phyloP scores from a whole-genome alignment of 257 asterid species.

The Nicotiana otophora region DNA sequence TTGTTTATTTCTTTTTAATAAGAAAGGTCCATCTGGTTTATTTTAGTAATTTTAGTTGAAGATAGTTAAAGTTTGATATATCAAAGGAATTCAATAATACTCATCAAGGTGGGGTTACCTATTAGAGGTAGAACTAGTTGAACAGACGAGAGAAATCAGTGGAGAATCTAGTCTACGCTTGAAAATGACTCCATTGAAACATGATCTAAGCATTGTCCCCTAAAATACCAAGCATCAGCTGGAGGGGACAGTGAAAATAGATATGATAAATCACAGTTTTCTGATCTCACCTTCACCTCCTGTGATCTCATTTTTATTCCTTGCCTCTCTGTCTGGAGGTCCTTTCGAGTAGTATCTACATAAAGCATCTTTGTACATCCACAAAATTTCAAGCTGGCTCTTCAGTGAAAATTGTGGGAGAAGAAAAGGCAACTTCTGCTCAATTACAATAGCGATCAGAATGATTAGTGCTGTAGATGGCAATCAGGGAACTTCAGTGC shows the following conservation, averaged over 20 bases:
- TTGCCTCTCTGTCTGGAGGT: slow-evolving; percentile 25
- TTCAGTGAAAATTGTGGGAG: not conserved
- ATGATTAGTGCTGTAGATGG: slow-evolving; percentile 37
- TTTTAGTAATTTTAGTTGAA: not conserved
- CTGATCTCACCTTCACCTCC: slow-evolving; percentile 38
- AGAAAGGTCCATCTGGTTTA: not conserved
- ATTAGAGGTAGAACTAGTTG: not conserved
- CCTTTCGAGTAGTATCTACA: slow-evolving; percentile 1
- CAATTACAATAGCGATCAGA: not conserved
- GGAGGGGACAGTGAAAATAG: slow-evolving; percentile 39
- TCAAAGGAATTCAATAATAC: not conserved
- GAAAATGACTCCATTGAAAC: slow-evolving; percentile 37
- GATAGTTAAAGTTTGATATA: not conserved
- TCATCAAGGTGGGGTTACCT: not conserved
- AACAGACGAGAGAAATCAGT: slow-evolving; percentile 26
- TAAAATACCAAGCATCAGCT: slow-evolving; percentile 6
- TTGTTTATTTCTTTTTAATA: not conserved
- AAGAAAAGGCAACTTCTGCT: not conserved
- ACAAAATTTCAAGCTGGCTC: slow-evolving; percentile 1
- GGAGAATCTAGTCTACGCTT: slow-evolving; percentile 42
- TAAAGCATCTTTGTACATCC: slow-evolving; percentile 22
- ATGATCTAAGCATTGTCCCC: slow-evolving; percentile 39
- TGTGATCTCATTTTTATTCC: slow-evolving; percentile 35
- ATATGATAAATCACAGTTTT: slow-evolving; percentile 28
- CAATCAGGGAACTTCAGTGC: slow-evolving; percentile 20